Evolutionary conservation across 306 rosid species (phyloP).

Genomic region (Medicago arabica): DNA sequence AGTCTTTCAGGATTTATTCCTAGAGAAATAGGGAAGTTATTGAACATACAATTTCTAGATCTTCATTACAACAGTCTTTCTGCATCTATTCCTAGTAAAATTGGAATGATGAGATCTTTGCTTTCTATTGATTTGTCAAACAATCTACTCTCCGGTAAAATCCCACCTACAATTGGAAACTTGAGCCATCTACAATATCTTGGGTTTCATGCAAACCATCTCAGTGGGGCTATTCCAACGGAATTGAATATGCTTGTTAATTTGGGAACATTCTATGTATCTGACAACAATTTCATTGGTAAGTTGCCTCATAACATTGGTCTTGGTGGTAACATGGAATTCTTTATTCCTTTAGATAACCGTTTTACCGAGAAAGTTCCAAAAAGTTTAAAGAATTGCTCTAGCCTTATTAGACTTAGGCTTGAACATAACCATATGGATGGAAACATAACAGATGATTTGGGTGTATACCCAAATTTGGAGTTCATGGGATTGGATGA

Average conservation of each 20-base stretch:
- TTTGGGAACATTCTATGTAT: background rate
- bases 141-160: background rate
- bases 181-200: background rate
- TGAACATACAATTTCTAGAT: fast-evolving
- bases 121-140: background rate
- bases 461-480: slow-evolving; percentile 40
- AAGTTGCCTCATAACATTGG: slow-evolving; percentile 28
- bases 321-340: background rate
- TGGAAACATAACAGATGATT: slow-evolving; percentile 42
- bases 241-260: slow-evolving; percentile 20
- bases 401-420: slow-evolving; percentile 15
- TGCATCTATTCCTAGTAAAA: background rate
- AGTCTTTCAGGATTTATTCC: background rate
- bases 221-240: background rate
- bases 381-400: slow-evolving; percentile 38
- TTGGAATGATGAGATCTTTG: background rate
- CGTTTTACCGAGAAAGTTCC: slow-evolving; percentile 2
- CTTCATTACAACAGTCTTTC: background rate
- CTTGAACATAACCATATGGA: slow-evolving; percentile 34
- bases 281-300: slow-evolving; percentile 10
- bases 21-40: background rate
- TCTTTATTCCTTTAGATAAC: fast-evolving
- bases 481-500: slow-evolving; percentile 19
- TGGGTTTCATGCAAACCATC: background rate
- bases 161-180: slow-evolving; percentile 21